A percentile compares a stretch with the other conserved stretches of the same genome.
Conservation (phyloP, 2,329 filamentous ascomycete genomes). For the Whalleya microplaca region DNA sequence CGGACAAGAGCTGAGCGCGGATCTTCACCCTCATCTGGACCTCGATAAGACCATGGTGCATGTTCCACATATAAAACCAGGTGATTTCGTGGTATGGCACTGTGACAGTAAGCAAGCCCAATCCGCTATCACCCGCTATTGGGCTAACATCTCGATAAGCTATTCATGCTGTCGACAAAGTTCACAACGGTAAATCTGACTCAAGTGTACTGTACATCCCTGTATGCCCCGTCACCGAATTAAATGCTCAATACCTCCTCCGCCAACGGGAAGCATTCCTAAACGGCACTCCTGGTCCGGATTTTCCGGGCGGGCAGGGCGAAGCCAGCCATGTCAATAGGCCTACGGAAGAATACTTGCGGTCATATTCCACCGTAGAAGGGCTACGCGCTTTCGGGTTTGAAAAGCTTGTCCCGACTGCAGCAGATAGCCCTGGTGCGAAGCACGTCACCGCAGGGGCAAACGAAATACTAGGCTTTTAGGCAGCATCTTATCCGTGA, state of each 20-base stretch:
- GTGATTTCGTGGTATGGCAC: constrained; percentile 84
- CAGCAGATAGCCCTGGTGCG: constrained; percentile 40
- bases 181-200: constrained; percentile 72
- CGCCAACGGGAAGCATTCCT: constrained; percentile 74
- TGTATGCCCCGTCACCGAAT: constrained; percentile 76
- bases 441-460: constrained; percentile 43
- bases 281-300: constrained; percentile 67
- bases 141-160: constrained; percentile 34
- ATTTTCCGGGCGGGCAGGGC: constrained; percentile 73
- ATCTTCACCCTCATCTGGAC: constrained; percentile 71
- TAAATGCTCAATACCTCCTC: constrained; percentile 72
- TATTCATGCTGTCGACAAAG: constrained; percentile 82
- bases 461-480: constrained; percentile 51
- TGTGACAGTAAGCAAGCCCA: constrained; percentile 62
- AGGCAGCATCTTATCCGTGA: too few species aligned
- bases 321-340: constrained; percentile 59
- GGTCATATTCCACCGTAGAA: constrained; percentile 34
- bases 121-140: neutral
- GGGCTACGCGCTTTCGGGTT: constrained; percentile 52
- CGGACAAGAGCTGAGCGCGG: constrained; percentile 68
- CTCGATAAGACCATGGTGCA: constrained; percentile 72
- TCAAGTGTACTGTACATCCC: constrained; percentile 90
- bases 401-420: constrained; percentile 38
- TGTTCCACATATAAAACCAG: constrained; percentile 68
- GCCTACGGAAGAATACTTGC: constrained; percentile 45